Conservation (phyloP, 257 asterid species). For the Scutellaria barbata region DNA sequence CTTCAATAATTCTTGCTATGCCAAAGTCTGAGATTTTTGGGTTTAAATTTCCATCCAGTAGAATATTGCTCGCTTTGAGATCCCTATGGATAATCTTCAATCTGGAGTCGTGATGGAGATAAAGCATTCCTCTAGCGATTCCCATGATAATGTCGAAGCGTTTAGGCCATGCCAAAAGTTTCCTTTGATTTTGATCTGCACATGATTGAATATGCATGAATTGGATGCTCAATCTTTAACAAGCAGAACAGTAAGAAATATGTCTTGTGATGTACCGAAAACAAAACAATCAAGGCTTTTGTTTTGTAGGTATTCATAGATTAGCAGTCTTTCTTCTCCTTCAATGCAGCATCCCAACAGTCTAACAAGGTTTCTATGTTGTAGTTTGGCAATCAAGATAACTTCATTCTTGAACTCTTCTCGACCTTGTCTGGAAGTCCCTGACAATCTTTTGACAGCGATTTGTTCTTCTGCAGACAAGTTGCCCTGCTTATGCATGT, state of each 20-base stretch:
- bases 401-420: no score
- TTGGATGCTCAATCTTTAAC: no score
- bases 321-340: conserved; percentile 44
- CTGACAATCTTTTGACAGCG: no score
- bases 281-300: background rate
- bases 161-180: conserved; percentile 43
- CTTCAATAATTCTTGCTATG: conserved; percentile 45
- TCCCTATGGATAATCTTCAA: conserved; percentile 50
- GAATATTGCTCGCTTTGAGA: conserved; percentile 53
- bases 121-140: conserved; percentile 46
- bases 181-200: conserved; percentile 35
- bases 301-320: conserved; percentile 45
- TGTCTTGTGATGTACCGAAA: conserved; percentile 5
- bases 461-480: conserved; percentile 33
- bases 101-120: conserved; percentile 53
- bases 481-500: conserved; percentile 34
- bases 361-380: conserved; percentile 21
- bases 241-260: no score
- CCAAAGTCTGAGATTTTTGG: conserved; percentile 59
- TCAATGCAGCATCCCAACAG: conserved; percentile 48
- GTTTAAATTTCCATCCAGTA: conserved; percentile 40
- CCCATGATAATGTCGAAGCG: conserved; percentile 46
- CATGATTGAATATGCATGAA: background rate
- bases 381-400: no score
- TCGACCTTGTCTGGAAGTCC: no score